Base-by-base conservation (phyloP, 768 basidiomycete genomes). In the Boletellus sp. region DNA sequence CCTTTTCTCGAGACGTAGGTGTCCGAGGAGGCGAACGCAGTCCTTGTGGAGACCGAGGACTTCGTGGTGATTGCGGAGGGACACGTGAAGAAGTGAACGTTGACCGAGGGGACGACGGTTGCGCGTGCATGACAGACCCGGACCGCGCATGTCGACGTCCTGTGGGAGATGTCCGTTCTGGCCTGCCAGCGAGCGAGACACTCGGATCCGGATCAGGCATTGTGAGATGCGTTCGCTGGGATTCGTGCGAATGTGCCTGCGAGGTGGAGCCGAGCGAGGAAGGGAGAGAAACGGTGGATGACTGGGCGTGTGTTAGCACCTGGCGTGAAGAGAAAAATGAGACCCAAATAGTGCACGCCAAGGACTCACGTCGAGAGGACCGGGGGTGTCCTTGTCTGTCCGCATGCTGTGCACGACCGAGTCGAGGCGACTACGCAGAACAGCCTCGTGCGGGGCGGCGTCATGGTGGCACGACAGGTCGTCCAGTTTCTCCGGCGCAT, bases 341-440 rank as follows among this genome's bases (percentile, higher is more conserved):
- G 55, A 49, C 13, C 38, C 16, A 40, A 32, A 19, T 5, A 3
- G 3, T 39, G 41, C n/a, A 23, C 34, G 22, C 43, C 17, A 16
- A 19, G 12, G 10, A 65, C 66, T 59, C 44, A 68, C 66, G 26
- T 67, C 61, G 17, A 54, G 17, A 1, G 54, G 28, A 26, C 56
- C 56, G 6, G 26, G 54, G 6, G 26, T 42, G 31, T 61, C 65
- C 33, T 11, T 62, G 46, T 65, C 60, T 54, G 65, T 59, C 17
- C 47, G 44, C 57, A 60, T 61, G 52, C 65, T 62, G 50, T 66
- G 63, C n/a, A 83, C 60, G 40, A 80, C 79, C 2, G 75, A 64
- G 66, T 83, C 82, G 16, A 83, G 65, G 11, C 78, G 70, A 42
- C 70, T 75, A 8, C 77, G 72, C 22, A 83, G 70, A 20, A 78